These are phyloP conservation scores for Neurospora sp. DNA, from an alignment of 495 filamentous ascomycete genomes.

Conservation along the genomic window DNA sequence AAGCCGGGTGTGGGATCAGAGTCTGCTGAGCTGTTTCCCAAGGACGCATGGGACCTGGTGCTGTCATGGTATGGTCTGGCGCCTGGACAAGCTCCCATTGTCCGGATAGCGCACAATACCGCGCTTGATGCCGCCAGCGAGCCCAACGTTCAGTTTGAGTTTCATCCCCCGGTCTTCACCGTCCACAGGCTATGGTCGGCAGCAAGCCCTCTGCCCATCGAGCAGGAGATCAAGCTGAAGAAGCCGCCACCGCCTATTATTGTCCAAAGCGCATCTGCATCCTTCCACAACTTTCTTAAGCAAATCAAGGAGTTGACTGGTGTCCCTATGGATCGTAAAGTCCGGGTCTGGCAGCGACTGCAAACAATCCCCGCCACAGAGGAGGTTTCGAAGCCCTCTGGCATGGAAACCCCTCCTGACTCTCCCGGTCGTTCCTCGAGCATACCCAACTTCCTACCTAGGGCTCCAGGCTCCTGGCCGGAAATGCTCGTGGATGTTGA, in stretches of 20 bases:
- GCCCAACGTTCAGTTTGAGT: conserved; percentile 72
- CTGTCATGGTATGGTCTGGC: conserved; percentile 73
- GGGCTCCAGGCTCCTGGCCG: conserved; percentile 43
- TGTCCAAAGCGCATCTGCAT: conserved; percentile 57
- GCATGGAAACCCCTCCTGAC: conserved; percentile 25
- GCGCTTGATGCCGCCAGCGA: conserved; percentile 39
- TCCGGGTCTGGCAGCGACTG: conserved; percentile 68
- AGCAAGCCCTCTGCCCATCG: conserved; percentile 44
- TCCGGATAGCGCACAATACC: conserved; percentile 69
- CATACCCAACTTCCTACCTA: conserved; percentile 15
- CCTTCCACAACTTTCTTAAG: conserved; percentile 63
- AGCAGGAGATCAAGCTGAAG: conserved; percentile 44
- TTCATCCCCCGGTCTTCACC: conserved; percentile 77
- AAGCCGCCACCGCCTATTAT: conserved; percentile 50
- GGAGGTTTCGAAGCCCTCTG: conserved; percentile 10
- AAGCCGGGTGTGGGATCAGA: conserved; percentile 58
- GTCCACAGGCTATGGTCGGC: conserved; percentile 64
- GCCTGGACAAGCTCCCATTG: conserved; percentile 59
- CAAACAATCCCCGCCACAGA: conserved; percentile 31
- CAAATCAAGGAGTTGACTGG: conserved; percentile 54
- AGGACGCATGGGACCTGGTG: conserved; percentile 71
- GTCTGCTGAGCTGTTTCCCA: conserved; percentile 69
- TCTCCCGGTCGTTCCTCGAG: conserved; percentile 13
- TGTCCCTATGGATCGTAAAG: conserved; percentile 59
- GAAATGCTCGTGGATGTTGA: conserved; percentile 64